A percentile compares a stretch with the other conserved stretches of the same genome.
Evolutionary conservation across 2,329 filamentous ascomycete genomes (phyloP).

Genomic region (Nothomitra cinnamomea): DNA sequence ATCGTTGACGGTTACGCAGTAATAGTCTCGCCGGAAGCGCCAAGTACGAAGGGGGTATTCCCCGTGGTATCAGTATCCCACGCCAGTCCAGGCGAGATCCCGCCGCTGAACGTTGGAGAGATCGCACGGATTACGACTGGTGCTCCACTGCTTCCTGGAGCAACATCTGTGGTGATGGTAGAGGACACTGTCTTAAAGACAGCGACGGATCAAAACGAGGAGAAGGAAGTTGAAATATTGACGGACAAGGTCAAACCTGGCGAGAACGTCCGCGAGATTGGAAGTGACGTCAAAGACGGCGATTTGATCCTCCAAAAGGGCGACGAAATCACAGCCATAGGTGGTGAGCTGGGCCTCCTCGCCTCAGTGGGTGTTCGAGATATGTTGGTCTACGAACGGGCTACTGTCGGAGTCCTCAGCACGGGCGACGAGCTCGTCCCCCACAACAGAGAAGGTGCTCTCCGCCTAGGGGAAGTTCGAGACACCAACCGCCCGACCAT

Average conservation of each 20-base stretch:
- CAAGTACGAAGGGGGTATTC: slow-evolving; percentile 57
- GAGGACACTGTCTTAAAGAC: slow-evolving; percentile 72
- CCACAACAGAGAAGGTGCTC: slow-evolving; percentile 42
- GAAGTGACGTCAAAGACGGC: slow-evolving; percentile 63
- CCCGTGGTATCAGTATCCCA: slow-evolving; percentile 79
- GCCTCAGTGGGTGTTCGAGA: slow-evolving; percentile 63
- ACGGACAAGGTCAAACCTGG: slow-evolving; percentile 56
- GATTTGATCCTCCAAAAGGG: slow-evolving; percentile 57
- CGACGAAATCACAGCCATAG: slow-evolving; percentile 68
- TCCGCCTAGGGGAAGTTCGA: slow-evolving; percentile 70
- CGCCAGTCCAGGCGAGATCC: slow-evolving; percentile 53
- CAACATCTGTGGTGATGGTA: slow-evolving; percentile 90
- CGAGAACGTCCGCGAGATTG: slow-evolving; percentile 82
- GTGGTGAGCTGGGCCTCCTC: slow-evolving; percentile 80
- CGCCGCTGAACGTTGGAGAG: slow-evolving; percentile 50
- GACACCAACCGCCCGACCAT: slow-evolving; percentile 87
- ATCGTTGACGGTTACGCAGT: slow-evolving; percentile 96
- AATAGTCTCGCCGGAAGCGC: slow-evolving; percentile 42
- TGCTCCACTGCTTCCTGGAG: slow-evolving; percentile 72
- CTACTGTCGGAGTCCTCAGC: slow-evolving; percentile 71
- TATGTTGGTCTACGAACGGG: slow-evolving; percentile 57
- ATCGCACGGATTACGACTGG: slow-evolving; percentile 90
- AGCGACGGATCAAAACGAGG: slow-evolving; percentile 59
- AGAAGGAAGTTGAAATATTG: slow-evolving; percentile 74
- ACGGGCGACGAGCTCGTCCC: slow-evolving; percentile 90